Evolutionary conservation across 106 monocot genomes (phyloP).

Genomic region (Dendrobium chrysotoxum): DNA sequence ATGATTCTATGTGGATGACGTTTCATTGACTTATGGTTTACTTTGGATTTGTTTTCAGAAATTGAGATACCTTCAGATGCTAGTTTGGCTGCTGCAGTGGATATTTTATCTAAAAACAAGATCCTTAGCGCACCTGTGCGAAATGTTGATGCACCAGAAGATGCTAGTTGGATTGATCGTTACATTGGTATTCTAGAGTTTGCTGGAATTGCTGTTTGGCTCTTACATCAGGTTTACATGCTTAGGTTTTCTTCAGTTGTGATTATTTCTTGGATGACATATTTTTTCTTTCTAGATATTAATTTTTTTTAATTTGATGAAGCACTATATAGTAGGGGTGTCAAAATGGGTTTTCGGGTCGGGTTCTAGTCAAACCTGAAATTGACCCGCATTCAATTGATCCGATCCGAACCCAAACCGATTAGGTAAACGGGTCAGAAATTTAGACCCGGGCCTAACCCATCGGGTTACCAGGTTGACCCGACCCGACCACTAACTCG

Average conservation of each 20-base stretch:
- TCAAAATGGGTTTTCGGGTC: too few relatives aligned
- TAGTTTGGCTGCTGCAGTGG: slow-evolving; percentile 70
- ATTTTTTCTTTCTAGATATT: background rate
- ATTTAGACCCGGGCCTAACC: too few relatives aligned
- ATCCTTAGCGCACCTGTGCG: slow-evolving; percentile 79
- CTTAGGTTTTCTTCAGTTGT: background rate
- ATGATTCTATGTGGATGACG: background rate
- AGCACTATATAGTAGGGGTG: background rate
- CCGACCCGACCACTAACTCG: too few relatives aligned
- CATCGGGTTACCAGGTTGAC: too few relatives aligned
- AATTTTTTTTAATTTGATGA: background rate
- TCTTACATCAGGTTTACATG: slow-evolving; percentile 74
- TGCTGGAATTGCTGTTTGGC: slow-evolving; percentile 92
- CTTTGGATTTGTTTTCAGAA: slow-evolving; percentile 27
- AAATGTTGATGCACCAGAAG: slow-evolving; percentile 77
- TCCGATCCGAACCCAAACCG: too few relatives aligned
- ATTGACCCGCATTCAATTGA: too few relatives aligned
- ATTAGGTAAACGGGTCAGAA: too few relatives aligned
- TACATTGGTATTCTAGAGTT: slow-evolving; percentile 92
- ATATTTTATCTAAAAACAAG: slow-evolving; percentile 82
- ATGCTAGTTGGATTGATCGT: slow-evolving; percentile 95
- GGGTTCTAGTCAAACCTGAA: too few relatives aligned
- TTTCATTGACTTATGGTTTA: background rate
- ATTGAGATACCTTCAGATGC: slow-evolving; percentile 87
- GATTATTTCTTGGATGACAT: background rate